Evolutionary conservation across 257 asterid genomes (phyloP), one percentile per base, ranked within the genome.

Genomic region (Marsdenia floribunda): DNA sequence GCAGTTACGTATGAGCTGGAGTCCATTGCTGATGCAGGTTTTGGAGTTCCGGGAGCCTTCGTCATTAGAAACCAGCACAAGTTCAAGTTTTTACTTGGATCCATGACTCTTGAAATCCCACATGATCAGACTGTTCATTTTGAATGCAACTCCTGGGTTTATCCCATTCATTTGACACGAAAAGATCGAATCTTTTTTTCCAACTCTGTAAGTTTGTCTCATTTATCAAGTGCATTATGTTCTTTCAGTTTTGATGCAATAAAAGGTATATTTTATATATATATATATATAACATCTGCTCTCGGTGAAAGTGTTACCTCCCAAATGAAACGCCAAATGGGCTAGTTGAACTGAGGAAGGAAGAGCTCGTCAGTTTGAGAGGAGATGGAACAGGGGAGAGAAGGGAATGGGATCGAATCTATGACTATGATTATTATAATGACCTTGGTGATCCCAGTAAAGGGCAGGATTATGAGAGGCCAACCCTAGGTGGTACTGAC

Each of bases 61-160:
- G 55, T 79, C 70, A 59, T 84, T 42, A 82, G 68, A 75, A 87
- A 79, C 75, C 83, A 79, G 73, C 81, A 82, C 70, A 79, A 63
- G 59, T 22, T 71, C 70, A 68, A 77, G 80, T 81, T 84, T 37
- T 85, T 80, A 52, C 83, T 87, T 44, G 83, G 35, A 73, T 80
- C 84, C 2, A 72, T 65, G 11, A 73, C 78, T 50, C 77, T 87
- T 46, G 83, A 71, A 75, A 81, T 77, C 71, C 47, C 49, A 26
- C 26, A 54, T 73, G 59, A 68, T 70, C 80, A 60, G 57, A 71
- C 46, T 24, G 55, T 84, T 63, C 85, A 77, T 57, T 82, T 84
- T 54, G 83, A 82, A 72, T 80, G 86, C 85, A 84, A 77, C 54
- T 86, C 90, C 33, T 86, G 90, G 88, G 68, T 86, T 61, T 81